Evolutionary conservation across 2,329 filamentous ascomycete genomes (phyloP), one percentile per base, ranked within the genome.

Genomic region (Aspergillus pseudotamarii): DNA sequence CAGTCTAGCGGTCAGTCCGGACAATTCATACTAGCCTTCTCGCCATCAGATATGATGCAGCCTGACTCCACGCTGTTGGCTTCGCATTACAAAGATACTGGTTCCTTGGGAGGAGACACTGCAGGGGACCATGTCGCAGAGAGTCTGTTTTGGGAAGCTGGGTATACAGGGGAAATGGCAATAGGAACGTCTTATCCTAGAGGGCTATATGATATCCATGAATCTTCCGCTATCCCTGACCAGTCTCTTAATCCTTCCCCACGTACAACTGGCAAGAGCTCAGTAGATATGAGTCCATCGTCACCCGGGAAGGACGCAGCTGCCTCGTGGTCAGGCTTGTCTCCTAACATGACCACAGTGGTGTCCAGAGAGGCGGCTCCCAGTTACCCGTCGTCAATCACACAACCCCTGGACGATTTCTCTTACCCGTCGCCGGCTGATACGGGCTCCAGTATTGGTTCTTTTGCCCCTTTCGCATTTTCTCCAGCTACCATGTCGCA

Each of bases 401-500:
- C 65, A 28, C 59, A 61, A 6, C 59, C 56, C 11, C 64, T 71
- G 21, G 69, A 70, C 36, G 61, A 57, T 12, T 10, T 61, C 2
- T 64, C 69, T 28, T 72, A 70, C 38, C 67, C 71, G 1, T 64
- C 70, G 2, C 64, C 71, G 1, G 66, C 66, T 4, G 71, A 72
- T 45, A 69, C 70, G 21, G 72, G 59, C 30, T 70, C 72, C 1
- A 70, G 68, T 23, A 65, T 75, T 23, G 61, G 68, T 4, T 67
- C 68, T n/a, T 63, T 76, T 4, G 66, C 71, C 21, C 62, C 68
- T 8, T 75, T 78, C 50, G 65, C 63, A n/a, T 74, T 77, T 28
- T 72, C 74, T 28, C 66, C 72, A 34, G 74, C 68, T 50, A 67
- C 71, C 1, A 72, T 77, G 4, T 73, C 76, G 4, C 73, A 75